Evolutionary conservation across 2,329 filamentous ascomycete species (phyloP).

Genomic region (Teratosphaeria nubilosa): DNA sequence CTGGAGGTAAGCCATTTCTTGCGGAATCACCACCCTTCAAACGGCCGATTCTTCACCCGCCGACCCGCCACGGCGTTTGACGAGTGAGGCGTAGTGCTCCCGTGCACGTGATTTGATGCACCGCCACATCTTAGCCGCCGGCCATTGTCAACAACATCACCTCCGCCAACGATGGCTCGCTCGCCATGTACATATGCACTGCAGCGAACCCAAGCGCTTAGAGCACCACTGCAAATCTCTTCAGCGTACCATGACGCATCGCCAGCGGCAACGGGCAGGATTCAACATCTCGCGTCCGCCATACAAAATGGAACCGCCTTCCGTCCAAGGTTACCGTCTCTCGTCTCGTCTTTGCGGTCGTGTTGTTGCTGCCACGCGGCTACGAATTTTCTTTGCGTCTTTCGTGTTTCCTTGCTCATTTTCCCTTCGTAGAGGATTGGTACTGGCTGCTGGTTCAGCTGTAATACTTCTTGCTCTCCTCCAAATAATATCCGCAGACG

Average conservation of each 20-base stretch:
- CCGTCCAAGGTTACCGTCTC: not conserved
- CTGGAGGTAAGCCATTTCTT: too few species aligned
- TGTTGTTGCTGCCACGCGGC: not conserved
- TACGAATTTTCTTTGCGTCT: conserved; percentile 14
- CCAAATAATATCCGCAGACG: not conserved
- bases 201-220: not conserved
- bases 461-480: conserved; percentile 3
- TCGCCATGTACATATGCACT: not conserved
- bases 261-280: not conserved
- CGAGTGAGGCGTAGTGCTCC: not conserved
- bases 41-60: not conserved
- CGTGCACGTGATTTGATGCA: not conserved
- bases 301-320: conserved; percentile 2
- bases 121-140: not conserved
- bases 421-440: conserved; percentile 4
- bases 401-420: conserved; percentile 4
- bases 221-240: not conserved
- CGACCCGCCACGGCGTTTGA: not conserved
- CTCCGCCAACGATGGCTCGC: not conserved
- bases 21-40: too few species aligned
- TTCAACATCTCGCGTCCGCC: not conserved
- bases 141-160: not conserved
- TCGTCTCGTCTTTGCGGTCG: not conserved
- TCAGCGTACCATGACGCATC: not conserved
- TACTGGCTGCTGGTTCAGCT: conserved; percentile 19